Evolutionary conservation across 2,329 filamentous ascomycete genomes (phyloP).

Genomic region (Trichoderma hamatum): DNA sequence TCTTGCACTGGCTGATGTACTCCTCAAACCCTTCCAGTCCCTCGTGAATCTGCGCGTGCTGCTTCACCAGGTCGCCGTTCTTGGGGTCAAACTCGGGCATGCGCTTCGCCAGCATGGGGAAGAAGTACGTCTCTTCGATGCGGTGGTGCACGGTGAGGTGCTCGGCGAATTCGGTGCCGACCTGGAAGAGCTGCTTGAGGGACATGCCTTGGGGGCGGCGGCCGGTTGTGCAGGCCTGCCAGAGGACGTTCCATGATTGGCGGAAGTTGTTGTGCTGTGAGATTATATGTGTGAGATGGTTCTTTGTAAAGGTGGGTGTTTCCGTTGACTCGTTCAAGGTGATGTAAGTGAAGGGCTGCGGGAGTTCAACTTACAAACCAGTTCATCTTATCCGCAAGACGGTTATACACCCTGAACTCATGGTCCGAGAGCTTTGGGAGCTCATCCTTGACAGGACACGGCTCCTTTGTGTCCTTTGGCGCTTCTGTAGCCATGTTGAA

Average conservation of each 20-base stretch:
- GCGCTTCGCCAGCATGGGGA: slow-evolving; percentile 72
- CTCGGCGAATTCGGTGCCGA: slow-evolving; percentile 69
- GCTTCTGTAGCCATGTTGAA: slow-evolving; percentile 5
- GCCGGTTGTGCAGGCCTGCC: slow-evolving; percentile 62
- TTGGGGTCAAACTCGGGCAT: slow-evolving; percentile 73
- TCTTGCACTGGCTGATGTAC: slow-evolving; percentile 65
- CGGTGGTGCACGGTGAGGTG: slow-evolving; percentile 76
- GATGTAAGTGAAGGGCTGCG: neutral
- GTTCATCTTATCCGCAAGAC: slow-evolving; percentile 75
- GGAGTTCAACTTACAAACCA: slow-evolving; percentile 58
- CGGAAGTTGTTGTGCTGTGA: slow-evolving; percentile 77
- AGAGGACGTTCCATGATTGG: slow-evolving; percentile 70
- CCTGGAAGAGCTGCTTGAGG: slow-evolving; percentile 67
- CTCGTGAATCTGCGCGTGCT: slow-evolving; percentile 78
- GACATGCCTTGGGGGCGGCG: slow-evolving; percentile 66
- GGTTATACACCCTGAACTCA: slow-evolving; percentile 72
- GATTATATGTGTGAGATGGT: neutral
- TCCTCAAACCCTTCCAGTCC: slow-evolving; percentile 69
- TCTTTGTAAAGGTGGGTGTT: neutral
- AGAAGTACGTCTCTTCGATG: slow-evolving; percentile 82
- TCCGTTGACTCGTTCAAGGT: neutral
- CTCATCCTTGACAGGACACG: slow-evolving; percentile 25
- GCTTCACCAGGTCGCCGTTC: slow-evolving; percentile 65
- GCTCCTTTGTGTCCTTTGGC: neutral
- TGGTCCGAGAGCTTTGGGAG: slow-evolving; percentile 65